Conservation (phyloP, 225 moss, liverwort and hornwort genomes). For the Asterella californica region DNA sequence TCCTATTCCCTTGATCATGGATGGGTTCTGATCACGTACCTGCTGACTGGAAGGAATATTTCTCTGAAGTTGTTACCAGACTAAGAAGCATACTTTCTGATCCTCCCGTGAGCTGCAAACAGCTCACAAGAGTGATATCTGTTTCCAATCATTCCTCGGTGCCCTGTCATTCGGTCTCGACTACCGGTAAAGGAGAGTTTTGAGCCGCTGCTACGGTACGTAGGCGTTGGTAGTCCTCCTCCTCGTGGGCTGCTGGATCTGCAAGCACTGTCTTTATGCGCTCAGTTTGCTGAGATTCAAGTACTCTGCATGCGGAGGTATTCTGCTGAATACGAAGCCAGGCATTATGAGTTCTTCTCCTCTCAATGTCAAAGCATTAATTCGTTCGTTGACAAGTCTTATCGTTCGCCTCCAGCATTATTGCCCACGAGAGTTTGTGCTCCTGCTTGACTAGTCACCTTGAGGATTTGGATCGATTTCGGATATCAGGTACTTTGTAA, state of each 20-base stretch:
- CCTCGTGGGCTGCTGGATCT: not conserved
- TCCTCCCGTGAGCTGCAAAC: not conserved
- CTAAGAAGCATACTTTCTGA: not conserved
- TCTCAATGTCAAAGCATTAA: not conserved
- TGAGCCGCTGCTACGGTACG: not conserved
- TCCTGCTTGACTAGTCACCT: not conserved
- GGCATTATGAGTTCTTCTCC: not conserved
- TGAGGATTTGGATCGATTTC: not conserved
- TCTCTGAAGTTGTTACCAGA: not conserved
- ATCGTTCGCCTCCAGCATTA: not conserved
- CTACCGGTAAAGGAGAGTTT: not conserved
- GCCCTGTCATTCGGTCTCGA: not conserved
- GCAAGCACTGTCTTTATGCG: not conserved
- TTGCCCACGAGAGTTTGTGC: not conserved
- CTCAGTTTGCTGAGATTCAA: not conserved
- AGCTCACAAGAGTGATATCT: not conserved
- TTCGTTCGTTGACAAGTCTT: not conserved
- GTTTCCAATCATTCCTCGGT: not conserved
- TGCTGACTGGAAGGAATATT: slow-evolving; percentile 11
- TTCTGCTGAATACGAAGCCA: not conserved
- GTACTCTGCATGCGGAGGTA: not conserved
- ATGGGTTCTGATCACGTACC: not conserved
- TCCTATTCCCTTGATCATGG: slow-evolving; percentile 11
- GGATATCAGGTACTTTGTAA: not conserved
- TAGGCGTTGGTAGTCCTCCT: not conserved